A percentile compares a stretch with the other conserved stretches of the same genome.
Conservation (phyloP, 2,329 filamentous ascomycete genomes). For the Grosmannia clavigera region DNA sequence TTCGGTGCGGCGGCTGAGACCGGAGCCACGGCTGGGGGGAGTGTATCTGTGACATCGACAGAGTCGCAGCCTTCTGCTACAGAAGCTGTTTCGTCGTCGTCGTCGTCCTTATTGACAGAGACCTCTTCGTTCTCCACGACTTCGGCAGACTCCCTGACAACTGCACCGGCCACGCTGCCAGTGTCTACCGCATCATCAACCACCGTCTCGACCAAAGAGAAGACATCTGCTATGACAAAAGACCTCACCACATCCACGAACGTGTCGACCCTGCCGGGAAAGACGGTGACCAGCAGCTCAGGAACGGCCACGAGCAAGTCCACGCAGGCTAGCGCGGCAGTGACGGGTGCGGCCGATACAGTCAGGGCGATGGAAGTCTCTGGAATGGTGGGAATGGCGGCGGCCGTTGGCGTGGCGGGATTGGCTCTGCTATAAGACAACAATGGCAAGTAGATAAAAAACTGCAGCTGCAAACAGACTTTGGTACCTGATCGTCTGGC, state of each 20-base stretch:
- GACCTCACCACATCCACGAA: not conserved
- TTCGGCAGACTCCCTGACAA: not conserved
- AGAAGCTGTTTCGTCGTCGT: not conserved
- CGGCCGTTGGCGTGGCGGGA: not conserved
- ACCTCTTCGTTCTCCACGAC: not conserved
- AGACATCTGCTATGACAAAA: not conserved
- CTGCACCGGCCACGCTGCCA: not conserved
- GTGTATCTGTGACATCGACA: not conserved
- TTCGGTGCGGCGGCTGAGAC: slow-evolving; percentile 10
- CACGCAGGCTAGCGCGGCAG: not conserved
- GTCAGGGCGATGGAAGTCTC: not conserved
- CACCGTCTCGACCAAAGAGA: not conserved
- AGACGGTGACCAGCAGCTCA: not conserved
- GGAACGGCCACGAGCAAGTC: not conserved
- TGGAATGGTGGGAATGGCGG: not conserved
- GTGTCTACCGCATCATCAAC: not conserved
- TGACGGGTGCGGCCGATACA: not conserved
- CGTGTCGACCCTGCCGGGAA: not conserved
- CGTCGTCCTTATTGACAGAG: not conserved
- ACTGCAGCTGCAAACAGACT: not conserved
- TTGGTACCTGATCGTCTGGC: not conserved
- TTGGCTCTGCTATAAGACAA: not conserved
- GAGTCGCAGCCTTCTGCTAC: not conserved
- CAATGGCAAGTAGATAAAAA: too few species aligned
- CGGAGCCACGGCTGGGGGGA: not conserved